Percentiles rank a stretch among this genome's conserved stretches.
Evolutionary conservation across 2,329 filamentous ascomycete genomes (phyloP).

Genomic region (Pestalotiopsis sp.): DNA sequence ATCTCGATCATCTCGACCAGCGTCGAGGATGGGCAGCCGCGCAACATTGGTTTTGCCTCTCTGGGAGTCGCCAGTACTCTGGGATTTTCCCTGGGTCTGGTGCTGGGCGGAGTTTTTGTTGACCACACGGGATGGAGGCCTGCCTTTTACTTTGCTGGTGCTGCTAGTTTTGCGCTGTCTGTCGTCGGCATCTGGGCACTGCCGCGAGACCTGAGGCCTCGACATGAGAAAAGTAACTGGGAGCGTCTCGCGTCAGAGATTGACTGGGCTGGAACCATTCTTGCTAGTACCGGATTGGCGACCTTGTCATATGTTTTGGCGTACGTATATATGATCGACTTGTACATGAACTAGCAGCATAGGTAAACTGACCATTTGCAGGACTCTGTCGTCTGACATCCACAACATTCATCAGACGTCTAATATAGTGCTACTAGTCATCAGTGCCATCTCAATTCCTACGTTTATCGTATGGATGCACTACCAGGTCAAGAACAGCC

Average conservation of each 20-base stretch:
- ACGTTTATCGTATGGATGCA: slow-evolving; percentile 58
- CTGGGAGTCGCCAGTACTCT: neutral
- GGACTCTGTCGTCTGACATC: slow-evolving; percentile 1
- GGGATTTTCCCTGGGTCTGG: slow-evolving; percentile 3
- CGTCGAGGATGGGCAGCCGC: neutral
- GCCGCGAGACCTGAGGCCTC: neutral
- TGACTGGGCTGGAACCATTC: slow-evolving; percentile 46
- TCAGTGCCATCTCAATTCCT: slow-evolving; percentile 44
- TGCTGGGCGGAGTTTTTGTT: slow-evolving; percentile 30
- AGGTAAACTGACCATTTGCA: neutral
- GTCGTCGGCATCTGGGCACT: slow-evolving; percentile 3
- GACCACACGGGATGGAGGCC: slow-evolving; percentile 33
- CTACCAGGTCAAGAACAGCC: slow-evolving; percentile 44
- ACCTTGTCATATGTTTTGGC: slow-evolving; percentile 47
- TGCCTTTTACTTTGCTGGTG: slow-evolving; percentile 24
- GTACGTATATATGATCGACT: slow-evolving; percentile 24
- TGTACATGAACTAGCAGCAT: neutral
- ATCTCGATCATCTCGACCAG: slow-evolving; percentile 5
- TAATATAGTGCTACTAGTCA: slow-evolving; percentile 45
- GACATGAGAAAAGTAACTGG: neutral
- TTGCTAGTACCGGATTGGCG: slow-evolving; percentile 39
- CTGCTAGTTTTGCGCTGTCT: neutral
- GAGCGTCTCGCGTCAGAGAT: slow-evolving; percentile 33
- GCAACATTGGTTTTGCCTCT: slow-evolving; percentile 4
- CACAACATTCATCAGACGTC: slow-evolving; percentile 33